Evolutionary conservation across 2,329 filamentous ascomycete genomes (phyloP).

Genomic region (Corniculantispora saksenae): DNA sequence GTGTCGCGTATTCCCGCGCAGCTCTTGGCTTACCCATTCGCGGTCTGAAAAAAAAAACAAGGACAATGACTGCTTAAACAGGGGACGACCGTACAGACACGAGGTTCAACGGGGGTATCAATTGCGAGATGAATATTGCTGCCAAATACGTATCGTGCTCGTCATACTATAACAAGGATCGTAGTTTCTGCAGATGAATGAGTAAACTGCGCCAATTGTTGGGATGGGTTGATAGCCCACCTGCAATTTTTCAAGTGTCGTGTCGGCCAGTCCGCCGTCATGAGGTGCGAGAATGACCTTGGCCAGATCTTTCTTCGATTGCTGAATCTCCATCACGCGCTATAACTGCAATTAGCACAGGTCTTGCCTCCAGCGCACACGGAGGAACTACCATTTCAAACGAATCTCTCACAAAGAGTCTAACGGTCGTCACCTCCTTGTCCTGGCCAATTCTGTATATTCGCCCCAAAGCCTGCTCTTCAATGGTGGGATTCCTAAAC

Average conservation of each 20-base stretch:
- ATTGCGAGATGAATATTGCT: background rate
- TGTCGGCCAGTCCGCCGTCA: background rate
- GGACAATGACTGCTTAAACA: too few species aligned
- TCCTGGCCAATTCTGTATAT: constrained; percentile 37
- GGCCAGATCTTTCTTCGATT: constrained; percentile 17
- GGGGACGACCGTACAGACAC: background rate
- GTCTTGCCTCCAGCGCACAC: too few species aligned
- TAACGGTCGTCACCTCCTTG: constrained; percentile 36
- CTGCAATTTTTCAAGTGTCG: background rate
- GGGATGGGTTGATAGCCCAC: background rate
- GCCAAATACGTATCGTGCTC: background rate
- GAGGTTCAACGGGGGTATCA: background rate
- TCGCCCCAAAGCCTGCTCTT: constrained; percentile 44
- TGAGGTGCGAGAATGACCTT: constrained; percentile 12
- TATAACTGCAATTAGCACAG: background rate
- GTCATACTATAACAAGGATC: background rate
- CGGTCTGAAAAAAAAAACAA: too few species aligned
- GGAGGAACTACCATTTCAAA: constrained; percentile 35
- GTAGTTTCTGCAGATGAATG: background rate
- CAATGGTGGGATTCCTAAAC: constrained; percentile 40
- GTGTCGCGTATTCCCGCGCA: too few species aligned
- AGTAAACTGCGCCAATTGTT: background rate
- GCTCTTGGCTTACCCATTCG: too few species aligned
- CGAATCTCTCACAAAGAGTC: constrained; percentile 37
- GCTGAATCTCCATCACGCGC: constrained; percentile 16